Percentiles rank a stretch among this genome's conserved stretches.
These are phyloP conservation scores for Phytophthora multivora DNA, from an alignment of 352 stramenopile genomes.

Conservation along the genomic window DNA sequence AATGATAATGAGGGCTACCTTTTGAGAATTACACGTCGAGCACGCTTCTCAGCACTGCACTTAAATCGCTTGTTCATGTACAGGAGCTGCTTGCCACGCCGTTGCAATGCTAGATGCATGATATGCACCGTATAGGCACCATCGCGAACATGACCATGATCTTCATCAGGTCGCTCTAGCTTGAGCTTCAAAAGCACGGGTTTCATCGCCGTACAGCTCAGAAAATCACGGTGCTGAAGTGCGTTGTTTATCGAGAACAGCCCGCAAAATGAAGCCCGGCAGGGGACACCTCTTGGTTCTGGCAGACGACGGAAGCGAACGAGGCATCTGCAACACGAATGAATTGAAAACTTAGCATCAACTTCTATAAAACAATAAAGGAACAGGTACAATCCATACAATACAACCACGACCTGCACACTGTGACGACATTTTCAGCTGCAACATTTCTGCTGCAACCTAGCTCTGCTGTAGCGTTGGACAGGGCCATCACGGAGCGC, in stretches of 20 bases:
- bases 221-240: conserved; percentile 1
- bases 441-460: background rate
- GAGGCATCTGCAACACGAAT: background rate
- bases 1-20: conserved; percentile 1
- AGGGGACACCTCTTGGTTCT: conserved; percentile 1
- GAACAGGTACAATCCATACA: background rate
- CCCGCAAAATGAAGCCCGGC: conserved; percentile 1
- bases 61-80: conserved; percentile 5
- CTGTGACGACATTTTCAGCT: background rate
- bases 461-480: background rate
- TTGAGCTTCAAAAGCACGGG: background rate
- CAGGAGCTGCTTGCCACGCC: background rate
- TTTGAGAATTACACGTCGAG: background rate
- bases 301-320: background rate
- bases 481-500: background rate
- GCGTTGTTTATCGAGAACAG: conserved; percentile 11
- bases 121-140: conserved; percentile 2
- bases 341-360: background rate
- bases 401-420: background rate
- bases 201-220: background rate
- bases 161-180: background rate
- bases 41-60: background rate
- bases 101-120: background rate
- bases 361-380: background rate
- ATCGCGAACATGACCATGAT: conserved; percentile 1